Evolutionary conservation across 106 monocot species (phyloP).

Genomic region (Cymbidium sinense): DNA sequence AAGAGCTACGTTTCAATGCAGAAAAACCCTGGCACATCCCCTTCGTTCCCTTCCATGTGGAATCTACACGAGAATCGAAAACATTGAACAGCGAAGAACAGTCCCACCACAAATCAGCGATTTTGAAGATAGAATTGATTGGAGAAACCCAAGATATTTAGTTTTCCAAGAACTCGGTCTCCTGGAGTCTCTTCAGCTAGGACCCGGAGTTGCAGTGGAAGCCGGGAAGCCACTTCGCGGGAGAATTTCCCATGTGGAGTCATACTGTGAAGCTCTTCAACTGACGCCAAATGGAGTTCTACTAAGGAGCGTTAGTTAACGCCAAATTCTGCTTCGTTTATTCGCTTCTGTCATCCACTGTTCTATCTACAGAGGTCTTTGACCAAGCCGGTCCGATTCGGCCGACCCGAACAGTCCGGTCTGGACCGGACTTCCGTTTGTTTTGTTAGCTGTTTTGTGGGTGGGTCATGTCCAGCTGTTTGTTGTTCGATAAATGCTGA

Average conservation of each 20-base stretch:
- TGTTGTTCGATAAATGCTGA: no score
- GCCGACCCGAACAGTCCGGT: neutral
- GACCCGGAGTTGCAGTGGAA: neutral
- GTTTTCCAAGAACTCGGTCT: no score
- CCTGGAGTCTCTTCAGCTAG: neutral
- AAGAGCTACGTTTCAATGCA: no score
- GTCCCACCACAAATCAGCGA: neutral
- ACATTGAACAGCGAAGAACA: neutral
- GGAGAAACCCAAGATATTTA: neutral
- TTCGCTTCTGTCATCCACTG: neutral
- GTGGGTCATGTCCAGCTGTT: no score
- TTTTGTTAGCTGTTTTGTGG: neutral
- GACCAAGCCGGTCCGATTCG: neutral
- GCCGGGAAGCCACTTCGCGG: neutral
- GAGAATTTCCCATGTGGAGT: neutral
- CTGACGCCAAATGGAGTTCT: neutral
- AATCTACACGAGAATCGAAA: neutral
- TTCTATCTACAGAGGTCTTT: neutral
- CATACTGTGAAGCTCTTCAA: neutral
- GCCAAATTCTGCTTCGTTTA: neutral
- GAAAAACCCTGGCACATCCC: neutral
- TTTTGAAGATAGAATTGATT: neutral
- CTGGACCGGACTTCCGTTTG: neutral
- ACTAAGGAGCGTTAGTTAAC: neutral
- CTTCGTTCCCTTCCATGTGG: slow-evolving; percentile 4